Conservation (phyloP, 768 basidiomycete genomes). For the Lyophyllum atratum region DNA sequence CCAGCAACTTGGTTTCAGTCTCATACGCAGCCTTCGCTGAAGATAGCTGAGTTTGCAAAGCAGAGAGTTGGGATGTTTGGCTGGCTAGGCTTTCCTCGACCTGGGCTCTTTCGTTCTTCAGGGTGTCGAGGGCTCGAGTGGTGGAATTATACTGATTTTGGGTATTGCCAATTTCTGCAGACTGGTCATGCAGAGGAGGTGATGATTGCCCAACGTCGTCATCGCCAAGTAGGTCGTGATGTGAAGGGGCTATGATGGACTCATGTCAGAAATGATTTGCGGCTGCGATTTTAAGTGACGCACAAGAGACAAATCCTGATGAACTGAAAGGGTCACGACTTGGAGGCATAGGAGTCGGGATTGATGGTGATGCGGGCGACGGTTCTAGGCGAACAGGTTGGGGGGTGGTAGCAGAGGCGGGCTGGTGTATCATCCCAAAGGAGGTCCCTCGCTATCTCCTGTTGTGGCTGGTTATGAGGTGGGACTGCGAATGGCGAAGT, state of each 20-base stretch:
- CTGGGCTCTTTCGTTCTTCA: conserved; percentile 64
- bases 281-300: conserved; percentile 7
- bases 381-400: conserved; percentile 36
- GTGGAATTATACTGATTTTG: conserved; percentile 87
- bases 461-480: conserved; percentile 40
- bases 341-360: conserved; percentile 20
- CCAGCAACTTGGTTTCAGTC: conserved; percentile 73
- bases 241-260: conserved; percentile 10
- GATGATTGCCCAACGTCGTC: conserved; percentile 55
- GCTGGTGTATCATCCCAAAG: conserved; percentile 61
- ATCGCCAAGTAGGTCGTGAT: conserved; percentile 69
- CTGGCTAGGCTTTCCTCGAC: conserved; percentile 66
- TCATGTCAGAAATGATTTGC: not conserved
- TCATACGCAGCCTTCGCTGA: conserved; percentile 85
- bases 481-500: conserved; percentile 41
- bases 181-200: conserved; percentile 66
- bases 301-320: conserved; percentile 33
- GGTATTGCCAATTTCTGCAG: conserved; percentile 85
- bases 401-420: conserved; percentile 42
- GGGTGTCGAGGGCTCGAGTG: conserved; percentile 63
- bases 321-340: conserved; percentile 55
- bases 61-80: conserved; percentile 74
- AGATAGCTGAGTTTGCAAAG: conserved; percentile 81
- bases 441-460: conserved; percentile 45
- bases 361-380: conserved; percentile 18